phyloP scores from a whole-genome alignment of 208 protist genomes.

The Leishmania martiniquensis region DNA sequence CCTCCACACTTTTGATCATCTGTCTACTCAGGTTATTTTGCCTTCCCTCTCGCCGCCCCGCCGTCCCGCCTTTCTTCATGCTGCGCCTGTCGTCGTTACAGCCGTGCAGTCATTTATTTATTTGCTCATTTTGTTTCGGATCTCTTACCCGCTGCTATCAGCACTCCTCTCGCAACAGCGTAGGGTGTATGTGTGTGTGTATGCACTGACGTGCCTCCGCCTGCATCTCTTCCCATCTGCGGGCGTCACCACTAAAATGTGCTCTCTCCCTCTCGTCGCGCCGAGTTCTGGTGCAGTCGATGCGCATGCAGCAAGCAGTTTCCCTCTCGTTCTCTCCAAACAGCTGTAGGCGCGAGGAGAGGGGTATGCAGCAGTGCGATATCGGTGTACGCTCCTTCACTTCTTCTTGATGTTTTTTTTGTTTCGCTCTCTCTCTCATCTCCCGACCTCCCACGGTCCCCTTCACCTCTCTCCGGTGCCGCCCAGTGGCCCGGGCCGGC shows the following conservation, averaged over 20 bases:
- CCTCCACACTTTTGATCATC: background rate
- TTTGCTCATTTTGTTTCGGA: background rate
- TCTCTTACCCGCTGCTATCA: conserved; percentile 5
- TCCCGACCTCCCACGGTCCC: background rate
- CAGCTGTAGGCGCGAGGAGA: background rate
- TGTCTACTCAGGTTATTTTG: background rate
- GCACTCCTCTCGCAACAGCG: conserved; percentile 1
- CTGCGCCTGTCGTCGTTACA: background rate
- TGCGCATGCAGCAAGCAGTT: background rate
- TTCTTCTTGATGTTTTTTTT: background rate
- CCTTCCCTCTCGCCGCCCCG: conserved; percentile 11
- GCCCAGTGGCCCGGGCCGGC: background rate
- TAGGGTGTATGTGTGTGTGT: background rate
- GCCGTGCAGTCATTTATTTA: background rate
- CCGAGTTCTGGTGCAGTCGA: background rate
- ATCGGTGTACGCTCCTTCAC: background rate
- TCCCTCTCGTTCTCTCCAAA: background rate
- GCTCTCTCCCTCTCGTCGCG: background rate
- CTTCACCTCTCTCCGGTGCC: background rate
- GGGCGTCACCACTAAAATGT: background rate
- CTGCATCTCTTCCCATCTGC: background rate
- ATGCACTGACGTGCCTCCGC: too few relatives aligned
- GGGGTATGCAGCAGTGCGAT: background rate
- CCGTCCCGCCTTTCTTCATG: background rate
- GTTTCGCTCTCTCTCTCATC: background rate